phyloP scores from a whole-genome alignment of 306 rosid species.

The Quercus ilex region DNA sequence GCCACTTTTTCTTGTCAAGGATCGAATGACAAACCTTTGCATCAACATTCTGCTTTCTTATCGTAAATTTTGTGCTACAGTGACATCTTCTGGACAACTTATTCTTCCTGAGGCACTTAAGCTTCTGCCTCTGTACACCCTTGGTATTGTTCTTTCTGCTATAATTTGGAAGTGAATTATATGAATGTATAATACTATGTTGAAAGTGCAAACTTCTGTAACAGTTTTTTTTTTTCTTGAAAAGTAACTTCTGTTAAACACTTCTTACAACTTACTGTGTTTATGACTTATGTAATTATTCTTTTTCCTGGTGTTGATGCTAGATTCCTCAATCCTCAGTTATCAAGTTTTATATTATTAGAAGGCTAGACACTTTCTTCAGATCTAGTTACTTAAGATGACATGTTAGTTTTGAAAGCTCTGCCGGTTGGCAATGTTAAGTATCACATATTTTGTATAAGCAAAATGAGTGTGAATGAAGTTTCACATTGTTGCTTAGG shows the following conservation, averaged over 20 bases:
- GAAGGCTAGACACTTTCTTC: too few species aligned
- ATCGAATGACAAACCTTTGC: constrained; percentile 85
- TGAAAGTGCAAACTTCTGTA: not conserved
- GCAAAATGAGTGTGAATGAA: too few species aligned
- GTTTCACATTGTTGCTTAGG: too few species aligned
- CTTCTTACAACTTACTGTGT: too few species aligned
- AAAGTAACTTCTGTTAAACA: not conserved
- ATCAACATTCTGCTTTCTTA: constrained; percentile 79
- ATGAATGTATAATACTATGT: not conserved
- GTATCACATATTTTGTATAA: too few species aligned
- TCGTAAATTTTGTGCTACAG: constrained; percentile 95
- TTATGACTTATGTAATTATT: too few species aligned
- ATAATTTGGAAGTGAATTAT: not conserved
- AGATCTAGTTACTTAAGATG: too few species aligned
- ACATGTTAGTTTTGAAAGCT: too few species aligned
- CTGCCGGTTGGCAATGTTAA: too few species aligned
- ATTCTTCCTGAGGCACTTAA: constrained; percentile 99
- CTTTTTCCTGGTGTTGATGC: too few species aligned
- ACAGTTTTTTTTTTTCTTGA: not conserved
- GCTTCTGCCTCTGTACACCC: constrained; percentile 91
- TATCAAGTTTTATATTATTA: too few species aligned
- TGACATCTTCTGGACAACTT: constrained; percentile 95
- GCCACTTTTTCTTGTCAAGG: constrained; percentile 76
- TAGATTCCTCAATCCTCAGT: too few species aligned
- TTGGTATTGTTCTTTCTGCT: constrained; percentile 51